Percentiles rank a stretch among this genome's conserved stretches.
phyloP scores from a whole-genome alignment of 495 filamentous ascomycete species.

The Aspergillus nidulans region DNA sequence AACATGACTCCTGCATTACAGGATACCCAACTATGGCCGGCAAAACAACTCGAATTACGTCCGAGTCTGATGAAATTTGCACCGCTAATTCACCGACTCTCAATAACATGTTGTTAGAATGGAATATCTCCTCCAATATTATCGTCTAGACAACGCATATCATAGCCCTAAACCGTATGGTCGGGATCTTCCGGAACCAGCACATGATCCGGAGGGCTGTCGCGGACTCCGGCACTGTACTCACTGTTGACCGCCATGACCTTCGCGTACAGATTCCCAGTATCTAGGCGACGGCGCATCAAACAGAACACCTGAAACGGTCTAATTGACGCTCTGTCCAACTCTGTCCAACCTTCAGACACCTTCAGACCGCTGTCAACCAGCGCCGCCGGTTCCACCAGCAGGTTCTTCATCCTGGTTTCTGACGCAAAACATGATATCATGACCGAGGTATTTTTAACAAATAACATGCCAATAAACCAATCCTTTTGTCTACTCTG shows the following conservation, averaged over 20 bases:
- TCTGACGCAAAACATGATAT: neutral
- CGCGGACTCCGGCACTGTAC: constrained; percentile 5
- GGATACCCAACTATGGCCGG: neutral
- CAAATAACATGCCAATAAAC: neutral
- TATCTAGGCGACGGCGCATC: neutral
- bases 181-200: constrained; percentile 15
- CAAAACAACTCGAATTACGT: neutral
- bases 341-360: no score
- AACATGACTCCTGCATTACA: neutral
- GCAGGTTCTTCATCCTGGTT: neutral
- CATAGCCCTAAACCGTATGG: neutral
- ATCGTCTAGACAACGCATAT: neutral
- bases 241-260: neutral
- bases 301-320: neutral
- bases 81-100: neutral
- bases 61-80: no score
- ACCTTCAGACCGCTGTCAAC: neutral
- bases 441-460: neutral
- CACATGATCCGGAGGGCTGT: constrained; percentile 16
- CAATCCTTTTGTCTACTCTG: neutral
- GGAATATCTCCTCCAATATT: neutral
- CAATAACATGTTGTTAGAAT: neutral
- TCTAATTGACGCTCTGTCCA: neutral
- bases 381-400: neutral
- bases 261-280: neutral